phyloP scores from a whole-genome alignment of 169 alveolate genomes.

The Babesia bovis region DNA sequence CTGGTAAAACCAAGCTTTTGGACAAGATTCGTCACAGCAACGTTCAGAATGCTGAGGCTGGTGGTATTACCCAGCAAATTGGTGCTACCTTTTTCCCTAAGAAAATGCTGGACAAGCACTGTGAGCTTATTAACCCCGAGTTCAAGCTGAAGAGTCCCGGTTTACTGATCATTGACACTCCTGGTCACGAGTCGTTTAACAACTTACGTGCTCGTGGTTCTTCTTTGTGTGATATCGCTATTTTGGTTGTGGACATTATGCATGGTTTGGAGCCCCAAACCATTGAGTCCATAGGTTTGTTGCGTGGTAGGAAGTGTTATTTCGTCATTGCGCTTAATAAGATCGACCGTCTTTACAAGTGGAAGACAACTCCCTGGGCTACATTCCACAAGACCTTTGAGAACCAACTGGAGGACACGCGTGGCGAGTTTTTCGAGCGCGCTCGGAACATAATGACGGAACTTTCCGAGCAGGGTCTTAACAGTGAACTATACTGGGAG shows the following conservation, averaged over 20 bases:
- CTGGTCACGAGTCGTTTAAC: conserved; percentile 99
- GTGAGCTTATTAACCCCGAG: conserved; percentile 64
- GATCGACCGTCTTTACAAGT: conserved; percentile 95
- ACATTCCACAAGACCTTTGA: conserved; percentile 84
- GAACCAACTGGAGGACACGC: conserved; percentile 82
- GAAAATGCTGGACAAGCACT: conserved; percentile 89
- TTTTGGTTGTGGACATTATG: conserved; percentile 98
- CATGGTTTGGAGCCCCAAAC: conserved; percentile 99
- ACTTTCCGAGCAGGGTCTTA: conserved; percentile 95
- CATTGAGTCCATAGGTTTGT: conserved; percentile 90
- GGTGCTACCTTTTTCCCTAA: conserved; percentile 99
- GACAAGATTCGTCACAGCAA: conserved; percentile 98
- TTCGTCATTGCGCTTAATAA: conserved; percentile 98
- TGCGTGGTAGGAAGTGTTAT: conserved; percentile 90
- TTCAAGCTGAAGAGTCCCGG: conserved; percentile 91
- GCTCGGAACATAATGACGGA: conserved; percentile 76
- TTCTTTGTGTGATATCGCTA: conserved; percentile 97
- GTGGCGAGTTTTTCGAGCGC: conserved; percentile 87
- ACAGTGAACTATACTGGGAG: conserved; percentile 94
- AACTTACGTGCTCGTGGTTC: conserved; percentile 98
- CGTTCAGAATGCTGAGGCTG: conserved; percentile 99
- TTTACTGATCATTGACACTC: conserved; percentile 97
- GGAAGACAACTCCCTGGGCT: conserved; percentile 91
- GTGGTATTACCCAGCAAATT: conserved; percentile 99
- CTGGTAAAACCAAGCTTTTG: conserved; percentile 98